Evolutionary conservation across 345 rosid genomes (phyloP), one percentile per base, ranked within the genome.

Genomic region (Euphorbia peplus): DNA sequence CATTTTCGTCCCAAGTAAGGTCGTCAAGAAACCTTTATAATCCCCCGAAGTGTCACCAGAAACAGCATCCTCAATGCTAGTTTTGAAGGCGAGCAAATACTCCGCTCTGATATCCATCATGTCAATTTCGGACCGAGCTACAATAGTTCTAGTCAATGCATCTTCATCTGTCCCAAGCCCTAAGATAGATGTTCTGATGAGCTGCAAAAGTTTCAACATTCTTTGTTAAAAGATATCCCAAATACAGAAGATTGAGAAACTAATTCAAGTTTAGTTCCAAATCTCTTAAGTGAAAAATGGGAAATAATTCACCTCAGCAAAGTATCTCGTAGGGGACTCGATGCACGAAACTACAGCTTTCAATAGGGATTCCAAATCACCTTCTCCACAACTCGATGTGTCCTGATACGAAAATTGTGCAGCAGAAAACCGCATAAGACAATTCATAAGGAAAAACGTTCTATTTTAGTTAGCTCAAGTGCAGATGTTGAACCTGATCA

Each of bases 161-260:
- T 88, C 88, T 78, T 91, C 96, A 62, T 95, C 99, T 18, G 97
- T 95, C 52, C 99, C 99, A 25, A 85, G 47, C 15, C 99, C 95
- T 11, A 74, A 59, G 6, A 90, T 77, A 5, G 96, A 79, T 50
- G 67, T 79, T 56, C 84, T 56, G 3, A 91, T 65, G 29, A 90
- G 93, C 93, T 92, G 80, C 41, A 37, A 76, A 41, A 47, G 57
- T 39, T 63, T 22, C 61, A 62, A 10, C 32, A 46, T 50, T 57
- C 30, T 4, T 53, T 32, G 52, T 44, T 0, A 56, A 5, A 44
- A 57, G 3, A 6, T 32, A 32, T 32, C 37, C 6, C 37, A 32
- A 32, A 32, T 6, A 32, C 3, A 6, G 37, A 32, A 6, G 37
- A 32, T 32, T 32, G 37, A n/a, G n/a, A 48, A 28, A 44, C 28